Evolutionary conservation across 106 monocot genomes (phyloP).

Genomic region (Allium sativum): DNA sequence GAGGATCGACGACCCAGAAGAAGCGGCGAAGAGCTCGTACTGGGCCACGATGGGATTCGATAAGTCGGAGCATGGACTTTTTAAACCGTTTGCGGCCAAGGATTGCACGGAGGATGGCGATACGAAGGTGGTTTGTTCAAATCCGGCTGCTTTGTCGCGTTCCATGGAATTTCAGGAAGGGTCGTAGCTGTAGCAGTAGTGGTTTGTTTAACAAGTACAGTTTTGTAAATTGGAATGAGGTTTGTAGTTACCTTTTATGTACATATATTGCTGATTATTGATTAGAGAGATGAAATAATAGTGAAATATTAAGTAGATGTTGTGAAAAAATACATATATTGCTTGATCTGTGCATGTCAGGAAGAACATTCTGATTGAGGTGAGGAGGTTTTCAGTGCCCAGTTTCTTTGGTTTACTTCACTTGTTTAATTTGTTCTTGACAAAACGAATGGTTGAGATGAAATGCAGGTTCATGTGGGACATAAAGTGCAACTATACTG

Average conservation of each 20-base stretch:
- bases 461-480: no score
- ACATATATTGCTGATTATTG: neutral
- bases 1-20: slow-evolving; percentile 23
- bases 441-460: no score
- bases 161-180: slow-evolving; percentile 30
- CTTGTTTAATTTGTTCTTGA: no score
- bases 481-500: no score
- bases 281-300: neutral
- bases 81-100: slow-evolving; percentile 7
- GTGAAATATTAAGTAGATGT: neutral
- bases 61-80: slow-evolving; percentile 2
- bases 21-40: slow-evolving; percentile 23
- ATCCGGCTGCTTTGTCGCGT: slow-evolving; percentile 38
- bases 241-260: neutral
- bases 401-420: no score
- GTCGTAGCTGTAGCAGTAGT: neutral
- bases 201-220: neutral
- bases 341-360: no score
- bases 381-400: no score
- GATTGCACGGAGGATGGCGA: neutral
- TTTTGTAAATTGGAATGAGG: neutral
- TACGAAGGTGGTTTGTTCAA: slow-evolving; percentile 18
- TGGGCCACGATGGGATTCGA: slow-evolving; percentile 16
- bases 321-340: neutral
- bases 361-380: no score